Percentiles rank a stretch among this genome's conserved stretches.
These are phyloP conservation scores for Polyporus arcularius DNA, from an alignment of 768 basidiomycete species.

Conservation along the genomic window DNA sequence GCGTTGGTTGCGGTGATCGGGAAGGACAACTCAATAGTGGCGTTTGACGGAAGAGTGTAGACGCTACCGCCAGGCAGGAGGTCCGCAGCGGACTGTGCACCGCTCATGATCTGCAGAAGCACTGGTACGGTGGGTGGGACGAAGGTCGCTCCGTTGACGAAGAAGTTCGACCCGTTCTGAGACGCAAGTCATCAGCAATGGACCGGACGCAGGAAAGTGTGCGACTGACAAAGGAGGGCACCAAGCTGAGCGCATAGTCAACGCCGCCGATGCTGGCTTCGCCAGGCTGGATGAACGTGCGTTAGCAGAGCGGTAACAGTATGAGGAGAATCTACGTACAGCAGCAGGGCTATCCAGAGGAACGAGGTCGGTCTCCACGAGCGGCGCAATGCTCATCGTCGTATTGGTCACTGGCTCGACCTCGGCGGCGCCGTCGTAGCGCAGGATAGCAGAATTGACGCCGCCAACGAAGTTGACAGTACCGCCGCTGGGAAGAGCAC, in stretches of 20 bases:
- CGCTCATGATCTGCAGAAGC: slow-evolving; percentile 52
- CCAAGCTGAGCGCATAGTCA: slow-evolving; percentile 16
- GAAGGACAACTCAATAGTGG: slow-evolving; percentile 41
- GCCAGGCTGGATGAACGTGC: slow-evolving; percentile 9
- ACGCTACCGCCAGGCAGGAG: slow-evolving; percentile 45
- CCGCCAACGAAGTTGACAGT: slow-evolving; percentile 25
- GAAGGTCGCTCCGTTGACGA: slow-evolving; percentile 34
- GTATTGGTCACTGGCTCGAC: slow-evolving; percentile 43
- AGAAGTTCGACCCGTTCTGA: slow-evolving; percentile 28
- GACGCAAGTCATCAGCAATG: not conserved
- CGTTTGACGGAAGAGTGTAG: slow-evolving; percentile 47
- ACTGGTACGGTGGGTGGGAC: slow-evolving; percentile 45
- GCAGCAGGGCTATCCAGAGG: slow-evolving; percentile 28
- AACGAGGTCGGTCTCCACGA: slow-evolving; percentile 44
- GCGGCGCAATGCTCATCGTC: slow-evolving; percentile 29
- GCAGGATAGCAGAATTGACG: slow-evolving; percentile 52
- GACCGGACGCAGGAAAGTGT: too few species aligned
- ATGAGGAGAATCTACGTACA: too few species aligned
- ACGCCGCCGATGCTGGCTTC: slow-evolving; percentile 20
- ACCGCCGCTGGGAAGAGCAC: slow-evolving; percentile 36
- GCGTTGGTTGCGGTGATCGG: slow-evolving; percentile 39
- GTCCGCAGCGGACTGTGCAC: slow-evolving; percentile 40
- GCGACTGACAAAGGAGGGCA: slow-evolving; percentile 20
- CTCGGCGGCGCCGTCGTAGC: slow-evolving; percentile 45
- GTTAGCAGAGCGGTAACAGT: too few species aligned